These are phyloP conservation scores for Xylaria hypoxylon DNA, from an alignment of 2,329 filamentous ascomycete species.

Conservation along the genomic window DNA sequence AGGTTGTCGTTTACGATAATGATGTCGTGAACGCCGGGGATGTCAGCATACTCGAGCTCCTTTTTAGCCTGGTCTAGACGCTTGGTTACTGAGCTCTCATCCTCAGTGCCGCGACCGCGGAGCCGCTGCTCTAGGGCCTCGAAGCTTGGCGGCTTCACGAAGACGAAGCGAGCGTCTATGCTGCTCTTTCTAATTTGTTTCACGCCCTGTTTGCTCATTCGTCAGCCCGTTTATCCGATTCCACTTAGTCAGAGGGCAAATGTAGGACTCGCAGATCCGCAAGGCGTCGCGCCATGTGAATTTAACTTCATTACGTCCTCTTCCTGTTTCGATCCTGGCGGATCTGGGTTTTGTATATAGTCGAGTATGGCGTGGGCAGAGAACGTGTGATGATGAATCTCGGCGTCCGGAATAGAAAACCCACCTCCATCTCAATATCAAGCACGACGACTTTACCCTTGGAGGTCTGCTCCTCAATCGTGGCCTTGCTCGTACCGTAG, in stretches of 20 bases:
- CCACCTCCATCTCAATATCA: slow-evolving; percentile 96
- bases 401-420: slow-evolving; percentile 35
- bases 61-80: slow-evolving; percentile 76
- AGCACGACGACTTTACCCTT: slow-evolving; percentile 82
- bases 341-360: background rate
- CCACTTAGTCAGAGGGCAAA: background rate
- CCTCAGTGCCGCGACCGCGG: slow-evolving; percentile 81
- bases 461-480: slow-evolving; percentile 79
- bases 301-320: no score
- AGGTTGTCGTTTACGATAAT: slow-evolving; percentile 73
- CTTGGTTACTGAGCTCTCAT: slow-evolving; percentile 76
- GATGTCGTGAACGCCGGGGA: slow-evolving; percentile 73
- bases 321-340: background rate
- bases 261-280: background rate
- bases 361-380: background rate
- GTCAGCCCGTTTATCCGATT: slow-evolving; percentile 11
- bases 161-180: slow-evolving; percentile 79
- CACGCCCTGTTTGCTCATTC: slow-evolving; percentile 68
- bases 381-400: background rate
- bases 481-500: slow-evolving; percentile 86
- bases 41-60: slow-evolving; percentile 79
- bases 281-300: background rate
- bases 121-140: slow-evolving; percentile 80
- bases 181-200: slow-evolving; percentile 88
- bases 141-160: slow-evolving; percentile 82